These are phyloP conservation scores for Leccinum pallidistipes DNA, from an alignment of 1,284 basidiomycete genomes.

Conservation along the genomic window DNA sequence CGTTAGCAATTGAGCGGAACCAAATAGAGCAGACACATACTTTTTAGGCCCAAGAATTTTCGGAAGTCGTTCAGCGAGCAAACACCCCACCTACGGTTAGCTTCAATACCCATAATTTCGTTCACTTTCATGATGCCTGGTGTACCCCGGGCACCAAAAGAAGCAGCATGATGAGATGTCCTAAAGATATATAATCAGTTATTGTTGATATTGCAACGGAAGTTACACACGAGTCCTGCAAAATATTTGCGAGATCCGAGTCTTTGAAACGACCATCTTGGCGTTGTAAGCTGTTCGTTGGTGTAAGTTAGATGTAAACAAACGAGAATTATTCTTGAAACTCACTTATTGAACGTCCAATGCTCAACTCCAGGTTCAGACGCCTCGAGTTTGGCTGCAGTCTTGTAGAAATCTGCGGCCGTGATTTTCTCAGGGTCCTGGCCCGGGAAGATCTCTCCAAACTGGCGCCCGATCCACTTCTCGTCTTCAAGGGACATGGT, in stretches of 20 bases:
- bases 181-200: slow-evolving; percentile 36
- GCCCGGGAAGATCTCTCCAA: slow-evolving; percentile 52
- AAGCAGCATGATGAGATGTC: slow-evolving; percentile 70
- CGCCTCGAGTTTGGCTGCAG: slow-evolving; percentile 41
- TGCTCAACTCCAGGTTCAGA: slow-evolving; percentile 50
- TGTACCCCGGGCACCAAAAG: slow-evolving; percentile 79
- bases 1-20: neutral
- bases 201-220: neutral
- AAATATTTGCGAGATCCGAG: slow-evolving; percentile 63
- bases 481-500: slow-evolving; percentile 71
- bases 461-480: slow-evolving; percentile 57
- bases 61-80: slow-evolving; percentile 88
- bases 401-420: slow-evolving; percentile 56
- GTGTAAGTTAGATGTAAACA: slow-evolving; percentile 5
- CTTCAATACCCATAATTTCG: slow-evolving; percentile 82
- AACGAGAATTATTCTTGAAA: neutral
- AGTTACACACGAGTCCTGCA: slow-evolving; percentile 64
- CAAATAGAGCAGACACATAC: slow-evolving; percentile 39
- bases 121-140: slow-evolving; percentile 74
- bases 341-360: slow-evolving; percentile 70
- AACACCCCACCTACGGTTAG: slow-evolving; percentile 77
- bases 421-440: slow-evolving; percentile 57
- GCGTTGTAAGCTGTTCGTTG: slow-evolving; percentile 53
- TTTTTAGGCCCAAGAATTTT: slow-evolving; percentile 73
- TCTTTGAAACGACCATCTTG: slow-evolving; percentile 65